Evolutionary conservation across 1,284 basidiomycete species (phyloP), one percentile per base, ranked within the genome.

Genomic region (Caloboletus firmus): DNA sequence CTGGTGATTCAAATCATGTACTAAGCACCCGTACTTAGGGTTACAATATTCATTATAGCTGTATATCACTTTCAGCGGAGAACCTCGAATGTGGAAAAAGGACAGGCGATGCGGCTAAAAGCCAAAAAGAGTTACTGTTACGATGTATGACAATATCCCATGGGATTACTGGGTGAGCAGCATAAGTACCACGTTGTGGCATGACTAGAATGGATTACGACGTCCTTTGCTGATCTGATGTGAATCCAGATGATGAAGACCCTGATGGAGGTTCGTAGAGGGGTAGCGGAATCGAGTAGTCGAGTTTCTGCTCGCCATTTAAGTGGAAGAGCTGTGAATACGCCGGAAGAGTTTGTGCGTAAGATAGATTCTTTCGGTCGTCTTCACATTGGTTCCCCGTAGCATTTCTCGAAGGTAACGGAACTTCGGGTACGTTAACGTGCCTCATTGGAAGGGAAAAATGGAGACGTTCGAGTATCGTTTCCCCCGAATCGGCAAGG

Each of bases 311-410:
- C 53, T 89, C 83, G 18, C 90, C 89, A 60, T 89, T 87, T 22
- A 76, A 63, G 62, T 91, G 73, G 69, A 84, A 92, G 18, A 92
- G 76, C 56, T 89, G 85, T 2, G 85, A 88, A 65, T 92, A 92
- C 5, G 84, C 79, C 3, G 89, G 90, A 15, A 91, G 79, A 28
- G 67, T 70, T 12, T 72, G 72, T 8, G 74, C 61, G 56, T 72
- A 74, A 17, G 71, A 71, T 50, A 57, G 50, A 57, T 55, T 64
- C 39, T 52, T 61, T 32, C 31, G 51, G n/a, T 37, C 31, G 40
- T 63, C 63, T 54, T 49, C 61, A 11, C 28, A 18, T 41, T 52
- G 52, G 43, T 39, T 56, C 37, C 32, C 58, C 44, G 39, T 46
- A 31, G 12, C 18, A 47, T 44, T 17, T 35, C 46, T 51, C 74